Conservation (phyloP, 257 asterid genomes). For the Linderniella brevidens region DNA sequence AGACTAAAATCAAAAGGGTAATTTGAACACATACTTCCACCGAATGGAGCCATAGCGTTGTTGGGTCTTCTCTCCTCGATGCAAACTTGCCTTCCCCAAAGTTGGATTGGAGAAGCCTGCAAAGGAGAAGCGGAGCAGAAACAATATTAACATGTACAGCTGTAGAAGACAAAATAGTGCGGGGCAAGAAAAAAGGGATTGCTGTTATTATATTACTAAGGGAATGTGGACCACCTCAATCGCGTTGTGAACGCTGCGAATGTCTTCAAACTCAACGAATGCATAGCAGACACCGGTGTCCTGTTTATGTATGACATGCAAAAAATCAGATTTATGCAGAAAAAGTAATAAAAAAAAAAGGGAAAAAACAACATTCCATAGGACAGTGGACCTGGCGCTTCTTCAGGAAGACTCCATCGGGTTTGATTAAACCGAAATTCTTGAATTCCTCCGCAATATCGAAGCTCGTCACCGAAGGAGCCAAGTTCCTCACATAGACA, state of each 20-base stretch:
- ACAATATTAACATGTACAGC: conserved; percentile 9
- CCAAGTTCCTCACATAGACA: conserved; percentile 46
- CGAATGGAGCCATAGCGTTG: conserved; percentile 31
- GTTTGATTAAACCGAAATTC: conserved; percentile 35
- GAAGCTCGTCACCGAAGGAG: conserved; percentile 19
- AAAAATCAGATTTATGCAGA: conserved; percentile 5
- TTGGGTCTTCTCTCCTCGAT: conserved; percentile 62
- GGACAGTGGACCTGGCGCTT: conserved; percentile 23
- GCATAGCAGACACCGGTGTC: conserved; percentile 42
- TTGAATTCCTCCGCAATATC: conserved; percentile 37
- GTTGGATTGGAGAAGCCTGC: conserved; percentile 67
- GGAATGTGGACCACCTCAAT: conserved; percentile 23
- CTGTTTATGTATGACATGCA: conserved; percentile 20
- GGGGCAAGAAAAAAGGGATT: too few species aligned
- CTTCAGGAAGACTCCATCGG: conserved; percentile 42
- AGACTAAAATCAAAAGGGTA: conserved; percentile 3
- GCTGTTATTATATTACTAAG: neutral
- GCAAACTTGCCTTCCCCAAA: conserved; percentile 54
- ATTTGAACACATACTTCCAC: conserved; percentile 65
- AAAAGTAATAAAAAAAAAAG: conserved; percentile 2
- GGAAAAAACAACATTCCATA: neutral
- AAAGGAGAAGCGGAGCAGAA: conserved; percentile 2
- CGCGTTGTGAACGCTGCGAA: conserved; percentile 36
- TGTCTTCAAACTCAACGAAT: conserved; percentile 54
- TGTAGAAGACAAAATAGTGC: too few species aligned